A percentile compares a stretch with the other conserved stretches of the same genome.
These are phyloP conservation scores for Candida freyschussii DNA, from an alignment of 1,139 yeast genomes.

Conservation along the genomic window DNA sequence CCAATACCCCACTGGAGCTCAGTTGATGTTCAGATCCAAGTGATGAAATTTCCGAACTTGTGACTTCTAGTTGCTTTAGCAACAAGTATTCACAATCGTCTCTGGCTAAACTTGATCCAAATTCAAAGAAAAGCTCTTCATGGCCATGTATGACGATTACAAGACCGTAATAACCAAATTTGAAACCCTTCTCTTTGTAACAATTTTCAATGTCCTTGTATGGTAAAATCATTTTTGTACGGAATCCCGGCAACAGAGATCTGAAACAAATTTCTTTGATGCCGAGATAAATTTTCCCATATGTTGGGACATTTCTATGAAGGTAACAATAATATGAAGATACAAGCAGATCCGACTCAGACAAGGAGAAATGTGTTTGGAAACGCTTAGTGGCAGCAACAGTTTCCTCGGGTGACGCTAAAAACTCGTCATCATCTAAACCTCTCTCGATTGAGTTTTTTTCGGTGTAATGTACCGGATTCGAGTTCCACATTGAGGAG, in stretches of 20 bases:
- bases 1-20: slow-evolving; percentile 28
- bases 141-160: slow-evolving; percentile 65
- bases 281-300: slow-evolving; percentile 79
- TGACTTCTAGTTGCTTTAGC: slow-evolving; percentile 43
- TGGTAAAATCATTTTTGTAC: slow-evolving; percentile 83
- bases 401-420: slow-evolving; percentile 42
- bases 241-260: slow-evolving; percentile 72
- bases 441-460: slow-evolving; percentile 30
- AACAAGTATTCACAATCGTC: slow-evolving; percentile 67
- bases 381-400: slow-evolving; percentile 49
- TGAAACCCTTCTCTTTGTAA: slow-evolving; percentile 57
- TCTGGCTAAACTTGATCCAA: slow-evolving; percentile 57
- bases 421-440: slow-evolving; percentile 39
- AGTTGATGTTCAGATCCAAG: slow-evolving; percentile 30
- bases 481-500: slow-evolving; percentile 57
- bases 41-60: slow-evolving; percentile 23
- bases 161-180: slow-evolving; percentile 65
- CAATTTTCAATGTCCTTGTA: slow-evolving; percentile 65
- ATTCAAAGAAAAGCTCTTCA: slow-evolving; percentile 74
- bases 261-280: slow-evolving; percentile 66
- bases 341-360: slow-evolving; percentile 45
- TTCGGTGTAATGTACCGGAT: slow-evolving; percentile 57
- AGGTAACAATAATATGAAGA: slow-evolving; percentile 73
- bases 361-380: slow-evolving; percentile 60
- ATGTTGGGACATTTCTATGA: slow-evolving; percentile 66